A percentile compares a stretch with the other conserved stretches of the same genome.
Evolutionary conservation across 129 eudicot genomes (phyloP).

Genomic region (Cynara cardunculus): DNA sequence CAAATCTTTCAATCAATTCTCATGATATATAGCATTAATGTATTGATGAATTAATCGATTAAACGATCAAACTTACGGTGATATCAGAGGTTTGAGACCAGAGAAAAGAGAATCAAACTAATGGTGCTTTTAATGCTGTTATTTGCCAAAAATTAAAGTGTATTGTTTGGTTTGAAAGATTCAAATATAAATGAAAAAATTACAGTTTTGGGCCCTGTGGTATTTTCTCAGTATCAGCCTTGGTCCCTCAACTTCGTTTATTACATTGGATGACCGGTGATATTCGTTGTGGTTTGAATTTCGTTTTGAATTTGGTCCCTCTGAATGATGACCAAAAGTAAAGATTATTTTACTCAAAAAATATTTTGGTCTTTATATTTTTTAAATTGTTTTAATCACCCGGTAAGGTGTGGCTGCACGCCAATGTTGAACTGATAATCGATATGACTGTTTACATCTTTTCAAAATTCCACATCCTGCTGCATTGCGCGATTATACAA

Average conservation of each 20-base stretch:
- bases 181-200: slow-evolving; percentile 3
- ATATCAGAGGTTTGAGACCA: neutral
- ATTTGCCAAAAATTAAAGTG: neutral
- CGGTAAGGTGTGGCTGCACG: neutral
- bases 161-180: slow-evolving; percentile 9
- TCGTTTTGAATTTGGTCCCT: neutral
- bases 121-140: neutral
- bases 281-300: neutral
- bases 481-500: too few species aligned
- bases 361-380: neutral
- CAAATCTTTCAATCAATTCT: neutral
- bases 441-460: too few species aligned
- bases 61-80: slow-evolving; percentile 26
- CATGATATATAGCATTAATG: neutral
- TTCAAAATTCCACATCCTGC: too few species aligned
- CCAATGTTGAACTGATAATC: too few species aligned
- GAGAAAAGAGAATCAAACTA: neutral
- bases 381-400: too few species aligned
- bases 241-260: neutral
- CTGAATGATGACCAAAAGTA: neutral
- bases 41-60: neutral
- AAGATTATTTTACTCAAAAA: neutral
- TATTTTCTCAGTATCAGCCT: neutral
- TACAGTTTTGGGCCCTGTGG: neutral
- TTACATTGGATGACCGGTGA: neutral